Percentiles rank a stretch among this genome's conserved stretches.
Conservation (phyloP, 805 yeast genomes). For the Metschnikowia proteae region DNA sequence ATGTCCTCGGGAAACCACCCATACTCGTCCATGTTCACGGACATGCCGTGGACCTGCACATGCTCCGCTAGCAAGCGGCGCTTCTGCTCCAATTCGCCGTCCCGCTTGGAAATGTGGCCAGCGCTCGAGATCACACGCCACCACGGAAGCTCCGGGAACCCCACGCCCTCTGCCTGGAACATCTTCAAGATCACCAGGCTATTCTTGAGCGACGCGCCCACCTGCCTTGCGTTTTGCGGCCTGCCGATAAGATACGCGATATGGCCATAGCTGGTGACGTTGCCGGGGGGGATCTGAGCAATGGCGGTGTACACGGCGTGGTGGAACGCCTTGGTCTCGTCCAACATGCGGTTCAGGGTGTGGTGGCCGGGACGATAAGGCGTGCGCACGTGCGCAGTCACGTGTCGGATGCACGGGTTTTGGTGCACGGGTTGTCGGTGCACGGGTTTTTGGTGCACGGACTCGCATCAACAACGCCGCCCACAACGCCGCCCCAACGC, state of each 20-base stretch:
- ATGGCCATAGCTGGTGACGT: conserved; percentile 67
- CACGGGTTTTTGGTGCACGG: no score
- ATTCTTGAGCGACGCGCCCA: conserved; percentile 65
- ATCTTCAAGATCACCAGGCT: conserved; percentile 22
- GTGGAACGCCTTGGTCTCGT: conserved; percentile 56
- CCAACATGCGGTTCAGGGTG: conserved; percentile 9
- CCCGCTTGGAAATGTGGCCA: conserved; percentile 59
- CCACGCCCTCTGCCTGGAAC: conserved; percentile 22
- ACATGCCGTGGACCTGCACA: conserved; percentile 29
- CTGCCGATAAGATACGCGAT: conserved; percentile 59
- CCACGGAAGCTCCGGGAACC: conserved; percentile 58
- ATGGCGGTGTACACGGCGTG: conserved; percentile 56
- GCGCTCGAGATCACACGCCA: conserved; percentile 70
- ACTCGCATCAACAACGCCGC: no score
- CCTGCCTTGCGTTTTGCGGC: conserved; percentile 70
- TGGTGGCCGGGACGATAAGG: no score
- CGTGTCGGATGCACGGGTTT: neutral
- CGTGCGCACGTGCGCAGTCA: neutral
- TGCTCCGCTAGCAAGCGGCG: conserved; percentile 46
- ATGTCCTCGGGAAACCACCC: conserved; percentile 73
- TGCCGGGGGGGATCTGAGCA: conserved; percentile 54
- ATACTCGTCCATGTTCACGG: conserved; percentile 40
- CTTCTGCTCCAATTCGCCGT: conserved; percentile 46
- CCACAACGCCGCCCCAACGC: no score
- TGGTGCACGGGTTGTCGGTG: no score